phyloP scores from a whole-genome alignment of 352 stramenopile species.

The Phytophthora litchii region DNA sequence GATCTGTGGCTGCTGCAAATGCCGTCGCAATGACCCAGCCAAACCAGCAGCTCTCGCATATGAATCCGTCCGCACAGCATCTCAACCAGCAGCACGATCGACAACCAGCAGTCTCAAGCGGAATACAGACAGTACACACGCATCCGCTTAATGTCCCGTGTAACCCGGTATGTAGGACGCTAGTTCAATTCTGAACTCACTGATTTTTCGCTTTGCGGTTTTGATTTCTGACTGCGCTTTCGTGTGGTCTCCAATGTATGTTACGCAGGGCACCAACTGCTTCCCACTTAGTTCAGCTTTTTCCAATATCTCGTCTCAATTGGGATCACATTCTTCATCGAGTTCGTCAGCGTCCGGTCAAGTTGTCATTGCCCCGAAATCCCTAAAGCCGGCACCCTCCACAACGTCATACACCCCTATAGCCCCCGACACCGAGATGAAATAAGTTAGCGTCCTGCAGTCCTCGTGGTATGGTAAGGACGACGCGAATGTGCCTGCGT shows the following conservation, averaged over 20 bases:
- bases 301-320: constrained; percentile 34
- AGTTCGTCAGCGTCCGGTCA: constrained; percentile 23
- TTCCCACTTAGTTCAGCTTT: constrained; percentile 57
- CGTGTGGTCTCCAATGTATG: constrained; percentile 8
- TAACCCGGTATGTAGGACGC: constrained; percentile 35
- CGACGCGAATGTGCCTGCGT: constrained; percentile 14
- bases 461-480: constrained; percentile 6
- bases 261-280: constrained; percentile 41
- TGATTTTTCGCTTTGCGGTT: constrained; percentile 15
- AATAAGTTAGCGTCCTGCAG: constrained; percentile 30
- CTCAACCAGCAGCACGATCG: constrained; percentile 27
- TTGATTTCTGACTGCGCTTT: constrained; percentile 23
- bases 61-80: constrained; percentile 28
- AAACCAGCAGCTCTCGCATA: constrained; percentile 35
- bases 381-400: constrained; percentile 25
- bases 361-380: constrained; percentile 44
- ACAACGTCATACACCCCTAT: constrained; percentile 27
- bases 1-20: constrained; percentile 52
- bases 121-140: constrained; percentile 39
- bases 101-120: constrained; percentile 26
- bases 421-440: constrained; percentile 35
- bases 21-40: constrained; percentile 47
- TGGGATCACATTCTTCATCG: constrained; percentile 25
- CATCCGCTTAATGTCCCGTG: constrained; percentile 43
- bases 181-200: constrained; percentile 23